Conservation (phyloP, 495 filamentous ascomycete genomes). For the Darksidea phi region DNA sequence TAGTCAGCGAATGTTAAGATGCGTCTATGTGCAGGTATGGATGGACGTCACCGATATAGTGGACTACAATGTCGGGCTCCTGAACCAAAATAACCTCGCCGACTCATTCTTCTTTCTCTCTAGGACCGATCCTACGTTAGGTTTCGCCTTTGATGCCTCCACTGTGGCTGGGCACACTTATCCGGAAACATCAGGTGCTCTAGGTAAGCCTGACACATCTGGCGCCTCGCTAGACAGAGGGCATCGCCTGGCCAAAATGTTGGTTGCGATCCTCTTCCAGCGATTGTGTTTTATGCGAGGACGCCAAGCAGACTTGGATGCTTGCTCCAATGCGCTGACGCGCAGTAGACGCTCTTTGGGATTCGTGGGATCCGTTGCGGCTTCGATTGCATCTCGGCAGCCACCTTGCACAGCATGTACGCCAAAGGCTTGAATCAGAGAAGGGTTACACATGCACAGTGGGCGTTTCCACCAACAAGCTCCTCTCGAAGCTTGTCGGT, state of each 20-base stretch:
- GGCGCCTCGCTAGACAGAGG: no score
- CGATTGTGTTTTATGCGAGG: no score
- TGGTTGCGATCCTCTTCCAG: no score
- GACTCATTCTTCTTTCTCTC: slow-evolving; percentile 82
- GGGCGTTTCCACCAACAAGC: slow-evolving; percentile 83
- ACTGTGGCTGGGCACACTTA: slow-evolving; percentile 57
- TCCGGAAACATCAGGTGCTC: slow-evolving; percentile 41
- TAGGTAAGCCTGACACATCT: slow-evolving; percentile 19
- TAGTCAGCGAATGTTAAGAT: no score
- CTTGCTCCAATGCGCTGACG: no score
- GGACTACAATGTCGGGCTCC: slow-evolving; percentile 67
- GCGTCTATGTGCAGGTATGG: slow-evolving; percentile 49
- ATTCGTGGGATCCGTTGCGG: slow-evolving; percentile 24
- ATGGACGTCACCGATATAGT: slow-evolving; percentile 84
- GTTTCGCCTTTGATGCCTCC: slow-evolving; percentile 76
- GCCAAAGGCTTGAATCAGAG: slow-evolving; percentile 68
- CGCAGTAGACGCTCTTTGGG: slow-evolving; percentile 5
- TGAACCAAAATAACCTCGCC: slow-evolving; percentile 64
- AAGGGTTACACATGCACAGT: slow-evolving; percentile 82
- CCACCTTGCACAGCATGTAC: slow-evolving; percentile 71
- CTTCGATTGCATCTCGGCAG: slow-evolving; percentile 45
- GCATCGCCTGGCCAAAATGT: no score
- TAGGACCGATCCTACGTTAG: slow-evolving; percentile 68
- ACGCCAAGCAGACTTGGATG: neutral
- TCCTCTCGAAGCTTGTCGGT: slow-evolving; percentile 80